phyloP scores from a whole-genome alignment of 257 asterid genomes.

The Solanum phureja region DNA sequence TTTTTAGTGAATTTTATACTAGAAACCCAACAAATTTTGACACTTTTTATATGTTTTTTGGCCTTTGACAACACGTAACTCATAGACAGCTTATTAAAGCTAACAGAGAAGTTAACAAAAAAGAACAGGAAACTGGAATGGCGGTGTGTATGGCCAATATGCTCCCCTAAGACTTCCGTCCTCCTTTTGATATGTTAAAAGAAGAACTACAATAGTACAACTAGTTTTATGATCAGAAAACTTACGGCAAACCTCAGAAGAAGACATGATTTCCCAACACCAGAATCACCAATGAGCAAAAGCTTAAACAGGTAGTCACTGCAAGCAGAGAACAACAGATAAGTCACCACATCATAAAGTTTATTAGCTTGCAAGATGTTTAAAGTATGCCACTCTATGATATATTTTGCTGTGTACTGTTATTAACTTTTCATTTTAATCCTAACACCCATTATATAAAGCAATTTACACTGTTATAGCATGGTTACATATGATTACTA shows the following conservation, averaged over 20 bases:
- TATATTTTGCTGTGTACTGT: neutral
- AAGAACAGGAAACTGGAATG: neutral
- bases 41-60: neutral
- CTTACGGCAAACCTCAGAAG: conserved; percentile 4
- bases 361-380: neutral
- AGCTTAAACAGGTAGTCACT: conserved; percentile 4
- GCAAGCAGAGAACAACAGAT: neutral
- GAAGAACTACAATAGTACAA: neutral
- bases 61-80: neutral
- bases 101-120: neutral
- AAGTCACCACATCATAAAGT: neutral
- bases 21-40: neutral
- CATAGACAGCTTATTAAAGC: too few relatives aligned
- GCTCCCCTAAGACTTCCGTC: neutral
- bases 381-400: neutral
- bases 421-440: neutral
- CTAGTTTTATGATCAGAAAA: neutral
- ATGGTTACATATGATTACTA: neutral
- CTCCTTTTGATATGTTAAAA: neutral
- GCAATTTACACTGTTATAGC: neutral
- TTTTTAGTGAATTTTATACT: neutral
- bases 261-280: conserved; percentile 4
- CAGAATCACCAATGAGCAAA: conserved; percentile 2
- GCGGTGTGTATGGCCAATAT: neutral
- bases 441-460: neutral